phyloP scores from a whole-genome alignment of 2,329 filamentous ascomycete genomes.

The Epicoccum sorghinum region DNA sequence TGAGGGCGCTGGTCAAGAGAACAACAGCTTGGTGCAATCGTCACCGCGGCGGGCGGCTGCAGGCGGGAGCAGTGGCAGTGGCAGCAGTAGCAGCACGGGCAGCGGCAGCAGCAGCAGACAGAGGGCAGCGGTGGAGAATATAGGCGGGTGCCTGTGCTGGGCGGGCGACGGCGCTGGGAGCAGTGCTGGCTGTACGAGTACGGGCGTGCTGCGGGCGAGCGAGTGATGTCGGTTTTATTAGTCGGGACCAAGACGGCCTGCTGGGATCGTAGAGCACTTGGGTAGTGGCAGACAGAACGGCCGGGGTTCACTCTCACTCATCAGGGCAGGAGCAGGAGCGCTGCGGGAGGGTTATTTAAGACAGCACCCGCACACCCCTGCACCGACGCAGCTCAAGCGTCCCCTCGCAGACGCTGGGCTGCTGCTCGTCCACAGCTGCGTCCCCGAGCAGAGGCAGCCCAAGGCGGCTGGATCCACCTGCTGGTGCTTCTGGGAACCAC shows the following conservation, averaged over 20 bases:
- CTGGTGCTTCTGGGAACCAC: conserved; percentile 28
- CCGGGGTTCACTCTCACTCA: conserved; percentile 28
- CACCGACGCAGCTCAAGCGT: conserved; percentile 15
- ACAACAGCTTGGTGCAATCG: not conserved
- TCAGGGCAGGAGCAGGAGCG: conserved; percentile 29
- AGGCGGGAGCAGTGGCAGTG: not conserved
- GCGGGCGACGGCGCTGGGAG: not conserved
- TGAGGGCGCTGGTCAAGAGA: conserved; percentile 9
- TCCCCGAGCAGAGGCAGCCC: conserved; percentile 20
- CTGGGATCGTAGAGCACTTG: conserved; percentile 18
- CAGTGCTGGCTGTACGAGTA: not conserved
- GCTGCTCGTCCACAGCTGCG: conserved; percentile 20
- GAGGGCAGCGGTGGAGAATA: not conserved
- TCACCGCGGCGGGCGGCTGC: conserved; percentile 1
- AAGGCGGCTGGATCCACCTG: conserved; percentile 27
- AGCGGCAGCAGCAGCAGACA: conserved; percentile 2
- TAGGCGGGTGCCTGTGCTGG: not conserved
- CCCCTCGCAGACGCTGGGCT: conserved; percentile 25
- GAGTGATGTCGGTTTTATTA: conserved; percentile 32
- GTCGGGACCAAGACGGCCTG: conserved; percentile 26
- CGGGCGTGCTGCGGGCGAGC: not conserved
- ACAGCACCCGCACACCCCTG: conserved; percentile 24
- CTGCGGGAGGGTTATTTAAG: conserved; percentile 35
- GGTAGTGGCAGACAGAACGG: conserved; percentile 12
- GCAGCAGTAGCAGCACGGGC: not conserved